Evolutionary conservation across 1,284 basidiomycete species (phyloP).

Genomic region (Marasmius sp.): DNA sequence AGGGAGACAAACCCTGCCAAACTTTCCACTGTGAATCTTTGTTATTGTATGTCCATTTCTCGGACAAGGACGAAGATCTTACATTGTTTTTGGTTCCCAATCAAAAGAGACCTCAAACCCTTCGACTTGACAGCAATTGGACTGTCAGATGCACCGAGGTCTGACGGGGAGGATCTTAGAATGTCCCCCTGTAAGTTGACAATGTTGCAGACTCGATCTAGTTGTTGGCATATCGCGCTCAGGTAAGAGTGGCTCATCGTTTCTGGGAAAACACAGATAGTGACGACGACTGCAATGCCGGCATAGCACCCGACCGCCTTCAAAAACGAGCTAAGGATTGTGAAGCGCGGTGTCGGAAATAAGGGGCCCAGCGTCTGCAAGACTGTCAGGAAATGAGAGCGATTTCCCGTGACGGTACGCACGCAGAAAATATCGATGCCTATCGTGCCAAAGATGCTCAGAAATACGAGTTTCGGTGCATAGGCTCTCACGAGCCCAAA

Average conservation of each 20-base stretch:
- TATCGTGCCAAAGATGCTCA: constrained; percentile 50
- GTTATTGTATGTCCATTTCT: neutral
- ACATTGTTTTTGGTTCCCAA: constrained; percentile 26
- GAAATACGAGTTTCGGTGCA: constrained; percentile 51
- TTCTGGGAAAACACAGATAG: constrained; percentile 65
- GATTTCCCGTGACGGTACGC: constrained; percentile 16
- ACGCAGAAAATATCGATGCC: constrained; percentile 55
- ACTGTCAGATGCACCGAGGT: constrained; percentile 18
- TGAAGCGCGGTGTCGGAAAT: constrained; percentile 59
- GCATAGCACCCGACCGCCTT: constrained; percentile 52
- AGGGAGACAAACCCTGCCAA: constrained; percentile 40
- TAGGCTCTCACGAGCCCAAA: constrained; percentile 56
- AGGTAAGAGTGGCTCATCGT: constrained; percentile 54
- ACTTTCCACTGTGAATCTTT: constrained; percentile 27
- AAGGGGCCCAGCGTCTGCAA: constrained; percentile 53
- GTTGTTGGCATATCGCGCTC: constrained; percentile 27
- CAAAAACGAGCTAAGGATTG: constrained; percentile 47
- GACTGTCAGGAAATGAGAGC: neutral
- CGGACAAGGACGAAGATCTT: constrained; percentile 8
- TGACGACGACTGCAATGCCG: constrained; percentile 49
- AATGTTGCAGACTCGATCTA: constrained; percentile 33
- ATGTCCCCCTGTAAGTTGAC: constrained; percentile 39
- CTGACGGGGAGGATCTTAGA: constrained; percentile 26
- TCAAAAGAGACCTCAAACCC: constrained; percentile 18
- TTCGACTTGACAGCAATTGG: constrained; percentile 22